Evolutionary conservation across 305 asterid genomes (phyloP), one percentile per base, ranked within the genome.

Genomic region (Solanum hybrid): DNA sequence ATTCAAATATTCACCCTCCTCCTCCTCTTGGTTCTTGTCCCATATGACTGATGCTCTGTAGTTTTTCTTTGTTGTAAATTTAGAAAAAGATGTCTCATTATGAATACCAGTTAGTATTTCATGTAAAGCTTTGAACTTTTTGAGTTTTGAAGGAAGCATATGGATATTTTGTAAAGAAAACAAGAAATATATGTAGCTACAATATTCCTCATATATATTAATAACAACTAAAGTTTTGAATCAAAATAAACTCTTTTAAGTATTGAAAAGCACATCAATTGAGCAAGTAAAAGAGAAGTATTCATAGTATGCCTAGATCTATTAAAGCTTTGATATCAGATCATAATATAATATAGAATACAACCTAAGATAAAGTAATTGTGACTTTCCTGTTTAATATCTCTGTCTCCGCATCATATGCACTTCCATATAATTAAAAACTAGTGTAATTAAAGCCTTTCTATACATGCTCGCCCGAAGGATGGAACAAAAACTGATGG

Each of bases 91-190:
- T 0, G 42, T 1, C 14, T 29, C 75, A 29, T 84, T 83, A 0
- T 2, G 71, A 8, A 42, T 42, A 3, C 74, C 28, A 85, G 3
- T 85, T 51, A 61, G n/a, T 11, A 33, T 51, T 84, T 29, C n/a
- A 31, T 11, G 57, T 37, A 78, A 88, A 88, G 57, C 1, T 8
- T 92, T 90, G 87, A 91, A 91, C 88, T 92, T 95, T 81, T 36
- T 92, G 57, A 93, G 79, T 34, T 90, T 93, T 89, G 90, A 89
- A 81, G 90, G 75, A 33, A 92, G 81, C 95, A 93, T 93, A 46
- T 82, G 74, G 11, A 51, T 90, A 76, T 46, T 42, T 86, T 24
- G 80, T 26, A 16, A 75, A 31, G n/a, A 75, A 78, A 81, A 4
- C 18, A 81, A 81, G 86, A 81, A 40, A 39, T 81, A 81, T 40